Percentiles rank a stretch among this genome's conserved stretches.
Conservation (phyloP, 345 rosid genomes). For the Syzygium aromaticum region DNA sequence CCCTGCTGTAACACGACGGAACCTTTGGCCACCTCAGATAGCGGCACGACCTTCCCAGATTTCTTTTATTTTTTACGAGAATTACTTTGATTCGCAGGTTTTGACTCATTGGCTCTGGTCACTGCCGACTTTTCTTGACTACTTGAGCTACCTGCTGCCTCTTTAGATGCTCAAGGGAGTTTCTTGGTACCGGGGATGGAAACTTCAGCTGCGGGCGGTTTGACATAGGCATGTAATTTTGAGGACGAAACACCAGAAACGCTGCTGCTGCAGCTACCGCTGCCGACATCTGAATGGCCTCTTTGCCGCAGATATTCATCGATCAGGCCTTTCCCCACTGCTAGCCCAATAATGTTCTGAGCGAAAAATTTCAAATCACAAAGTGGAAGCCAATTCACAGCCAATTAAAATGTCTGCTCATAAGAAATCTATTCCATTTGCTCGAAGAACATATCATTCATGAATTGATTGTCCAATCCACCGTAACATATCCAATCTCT, state of each 20-base stretch:
- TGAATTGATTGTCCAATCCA: too few species aligned
- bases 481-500: neutral
- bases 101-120: conserved; percentile 15
- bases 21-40: conserved; percentile 15
- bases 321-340: conserved; percentile 53
- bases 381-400: neutral
- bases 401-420: neutral
- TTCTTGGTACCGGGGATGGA: conserved; percentile 31
- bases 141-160: conserved; percentile 13
- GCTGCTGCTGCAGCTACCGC: neutral
- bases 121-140: conserved; percentile 15
- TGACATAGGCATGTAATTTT: conserved; percentile 57
- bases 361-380: neutral
- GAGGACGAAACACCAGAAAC: conserved; percentile 22
- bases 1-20: conserved; percentile 87
- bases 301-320: conserved; percentile 60
- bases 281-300: conserved; percentile 36
- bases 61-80: conserved; percentile 58
- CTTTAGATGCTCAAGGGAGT: conserved; percentile 34
- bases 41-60: conserved; percentile 37
- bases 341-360: conserved; percentile 71
- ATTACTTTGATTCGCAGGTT: conserved; percentile 22
- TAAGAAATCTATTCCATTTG: neutral
- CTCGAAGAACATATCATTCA: neutral
- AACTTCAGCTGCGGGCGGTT: conserved; percentile 41